phyloP scores from a whole-genome alignment of 495 filamentous ascomycete genomes.

The Penicillium coffeae region DNA sequence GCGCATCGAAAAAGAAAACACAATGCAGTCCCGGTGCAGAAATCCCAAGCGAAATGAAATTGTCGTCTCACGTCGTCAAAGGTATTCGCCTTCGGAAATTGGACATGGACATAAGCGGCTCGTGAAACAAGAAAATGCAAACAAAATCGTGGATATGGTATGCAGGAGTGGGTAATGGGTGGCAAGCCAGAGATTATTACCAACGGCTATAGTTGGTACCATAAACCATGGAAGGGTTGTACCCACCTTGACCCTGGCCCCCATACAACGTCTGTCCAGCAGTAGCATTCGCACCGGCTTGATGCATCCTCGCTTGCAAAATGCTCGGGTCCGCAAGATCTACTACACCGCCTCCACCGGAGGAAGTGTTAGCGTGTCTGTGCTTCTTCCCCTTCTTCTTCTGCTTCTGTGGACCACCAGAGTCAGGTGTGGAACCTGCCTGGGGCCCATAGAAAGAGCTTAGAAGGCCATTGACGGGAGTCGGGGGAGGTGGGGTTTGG shows the following conservation, averaged over 20 bases:
- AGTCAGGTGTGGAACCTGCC: constrained; percentile 77
- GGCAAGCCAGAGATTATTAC: constrained; percentile 43
- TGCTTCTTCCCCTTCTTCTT: constrained; percentile 99
- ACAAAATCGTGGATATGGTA: constrained; percentile 6
- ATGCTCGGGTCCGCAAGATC: constrained; percentile 99
- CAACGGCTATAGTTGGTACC: constrained; percentile 67
- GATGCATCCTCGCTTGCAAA: constrained; percentile 95
- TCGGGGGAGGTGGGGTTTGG: constrained; percentile 81
- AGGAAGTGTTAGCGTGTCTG: constrained; percentile 99
- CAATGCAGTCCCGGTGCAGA: constrained; percentile 27
- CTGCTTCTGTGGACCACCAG: constrained; percentile 77
- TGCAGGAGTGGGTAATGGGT: neutral
- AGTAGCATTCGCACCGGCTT: constrained; percentile 64
- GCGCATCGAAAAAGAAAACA: constrained; percentile 19
- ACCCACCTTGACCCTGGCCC: constrained; percentile 98
- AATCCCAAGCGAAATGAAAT: constrained; percentile 24
- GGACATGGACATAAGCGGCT: neutral
- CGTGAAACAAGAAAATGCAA: constrained; percentile 1
- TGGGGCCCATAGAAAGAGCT: constrained; percentile 86
- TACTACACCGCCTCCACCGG: constrained; percentile 95
- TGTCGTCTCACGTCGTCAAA: constrained; percentile 40
- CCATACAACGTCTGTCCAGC: constrained; percentile 81
- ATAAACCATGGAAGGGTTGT: constrained; percentile 85
- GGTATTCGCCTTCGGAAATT: constrained; percentile 15
- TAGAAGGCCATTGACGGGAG: constrained; percentile 81